Percentiles rank a stretch among this genome's conserved stretches.
These are phyloP conservation scores for Penicillium oxalicum DNA, from an alignment of 2,329 filamentous ascomycete species.

Conservation along the genomic window DNA sequence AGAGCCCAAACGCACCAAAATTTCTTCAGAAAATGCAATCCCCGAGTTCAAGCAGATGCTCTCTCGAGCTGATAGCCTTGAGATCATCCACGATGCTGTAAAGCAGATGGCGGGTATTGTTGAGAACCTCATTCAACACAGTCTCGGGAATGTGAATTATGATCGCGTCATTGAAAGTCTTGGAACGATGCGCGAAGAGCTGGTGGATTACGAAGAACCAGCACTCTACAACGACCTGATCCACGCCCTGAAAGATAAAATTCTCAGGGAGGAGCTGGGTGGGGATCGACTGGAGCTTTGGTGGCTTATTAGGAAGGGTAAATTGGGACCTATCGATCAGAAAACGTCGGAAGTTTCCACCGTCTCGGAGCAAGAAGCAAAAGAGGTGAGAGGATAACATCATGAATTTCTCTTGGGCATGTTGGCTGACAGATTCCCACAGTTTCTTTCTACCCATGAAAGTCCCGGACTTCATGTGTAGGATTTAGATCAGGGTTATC, in stretches of 20 bases:
- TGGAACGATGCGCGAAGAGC: slow-evolving; percentile 69
- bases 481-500: not conserved
- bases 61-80: slow-evolving; percentile 52
- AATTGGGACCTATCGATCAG: slow-evolving; percentile 67
- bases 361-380: slow-evolving; percentile 66
- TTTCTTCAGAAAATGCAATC: slow-evolving; percentile 68
- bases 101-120: slow-evolving; percentile 72
- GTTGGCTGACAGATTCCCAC: not conserved
- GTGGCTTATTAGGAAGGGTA: slow-evolving; percentile 62
- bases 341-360: slow-evolving; percentile 57
- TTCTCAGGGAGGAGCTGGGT: slow-evolving; percentile 64
- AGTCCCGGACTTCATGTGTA: not conserved
- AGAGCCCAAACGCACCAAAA: slow-evolving; percentile 45
- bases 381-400: slow-evolving; percentile 37
- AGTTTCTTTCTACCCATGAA: slow-evolving; percentile 7
- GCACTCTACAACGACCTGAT: slow-evolving; percentile 70
- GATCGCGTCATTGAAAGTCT: slow-evolving; percentile 68
- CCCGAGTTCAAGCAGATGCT: slow-evolving; percentile 86
- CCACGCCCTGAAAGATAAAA: slow-evolving; percentile 61
- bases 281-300: slow-evolving; percentile 79
- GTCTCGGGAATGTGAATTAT: slow-evolving; percentile 71
- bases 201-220: slow-evolving; percentile 69
- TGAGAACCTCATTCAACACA: slow-evolving; percentile 61
- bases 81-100: slow-evolving; percentile 60
- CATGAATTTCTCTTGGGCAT: not conserved